Conservation (phyloP, 148 eudicot genomes). For the Cornus florida region DNA sequence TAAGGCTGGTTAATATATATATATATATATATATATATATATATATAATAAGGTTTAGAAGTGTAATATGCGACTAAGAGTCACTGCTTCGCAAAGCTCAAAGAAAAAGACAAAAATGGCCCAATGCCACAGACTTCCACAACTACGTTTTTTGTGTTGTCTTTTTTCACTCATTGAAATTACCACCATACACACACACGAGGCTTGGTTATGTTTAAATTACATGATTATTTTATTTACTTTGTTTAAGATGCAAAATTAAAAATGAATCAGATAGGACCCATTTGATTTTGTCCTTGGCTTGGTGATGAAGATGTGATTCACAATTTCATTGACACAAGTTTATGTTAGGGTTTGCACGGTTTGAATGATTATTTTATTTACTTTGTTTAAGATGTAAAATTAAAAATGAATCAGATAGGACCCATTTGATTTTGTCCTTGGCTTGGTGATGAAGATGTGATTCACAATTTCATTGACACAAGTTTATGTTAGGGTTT, state of each 20-base stretch:
- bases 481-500: too few species aligned
- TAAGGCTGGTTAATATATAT: too few species aligned
- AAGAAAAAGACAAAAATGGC: slow-evolving; percentile 5
- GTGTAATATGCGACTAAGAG: neutral
- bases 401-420: neutral
- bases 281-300: neutral
- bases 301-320: too few species aligned
- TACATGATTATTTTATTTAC: neutral
- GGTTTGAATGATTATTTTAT: neutral
- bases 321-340: too few species aligned
- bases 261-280: neutral
- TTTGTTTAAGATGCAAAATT: neutral
- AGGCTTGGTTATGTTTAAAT: neutral
- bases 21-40: too few species aligned
- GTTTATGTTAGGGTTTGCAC: too few species aligned
- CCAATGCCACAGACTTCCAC: slow-evolving; percentile 2
- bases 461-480: too few species aligned
- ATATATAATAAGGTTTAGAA: too few species aligned
- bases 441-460: neutral
- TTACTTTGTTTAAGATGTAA: neutral
- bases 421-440: neutral
- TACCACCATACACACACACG: neutral
- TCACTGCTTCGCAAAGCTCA: neutral
- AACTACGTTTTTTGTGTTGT: slow-evolving; percentile 3
- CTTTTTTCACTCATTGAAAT: slow-evolving; percentile 2